Base-by-base conservation (phyloP, 2,329 filamentous ascomycete species). In the Trematosphaeria pertusa region DNA sequence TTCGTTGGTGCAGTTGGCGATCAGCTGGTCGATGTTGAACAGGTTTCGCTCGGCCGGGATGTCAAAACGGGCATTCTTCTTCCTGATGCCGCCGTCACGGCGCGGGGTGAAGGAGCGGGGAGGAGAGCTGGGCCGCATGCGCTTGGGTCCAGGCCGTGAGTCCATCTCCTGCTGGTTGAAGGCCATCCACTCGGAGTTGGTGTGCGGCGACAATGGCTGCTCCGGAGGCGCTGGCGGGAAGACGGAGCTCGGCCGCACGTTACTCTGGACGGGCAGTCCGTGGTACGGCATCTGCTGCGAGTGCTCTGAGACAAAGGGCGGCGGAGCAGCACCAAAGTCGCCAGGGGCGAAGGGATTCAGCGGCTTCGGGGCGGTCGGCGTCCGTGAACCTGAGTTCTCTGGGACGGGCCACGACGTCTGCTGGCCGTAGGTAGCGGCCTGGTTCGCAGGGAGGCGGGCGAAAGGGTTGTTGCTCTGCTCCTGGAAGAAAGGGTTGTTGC, bases 11-110 rank as follows among this genome's bases (percentile, higher is more conserved):
- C 91, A 93, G 74, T 90, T 86, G 42, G 87, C 82, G 73, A 99
- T 97, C 67, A 97, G 81, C 52, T 90, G 83, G 73, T 99, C 94
- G 74, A 99, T 97, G 76, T 95, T 97, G 79, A 84, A 87, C 61
- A 99, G 83, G 66, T 92, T 97, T 53, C 92, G 85, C 76, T 97
- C 94, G 34, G 89, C 86, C 8, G 94, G 94, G 59, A 99, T 99
- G 67, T 97, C 93, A 74, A 97, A 97, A 59, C 93, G 88, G 57
- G 92, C 91, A 68, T 97, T 99, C 87, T 97, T 97, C 86, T 99
- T 99, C 65, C 94, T 85, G 73, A 97, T 95, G 52, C 94, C 91
- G 61, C 95, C 91, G 46, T 90, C 86, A 60, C 89, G 83, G 42
- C 84, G 76, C 45, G 92, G 87, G 52, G 91, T 91, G 76, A 89